Evolutionary conservation across 257 asterid genomes (phyloP).

Genomic region (Solanum chmielewskii): DNA sequence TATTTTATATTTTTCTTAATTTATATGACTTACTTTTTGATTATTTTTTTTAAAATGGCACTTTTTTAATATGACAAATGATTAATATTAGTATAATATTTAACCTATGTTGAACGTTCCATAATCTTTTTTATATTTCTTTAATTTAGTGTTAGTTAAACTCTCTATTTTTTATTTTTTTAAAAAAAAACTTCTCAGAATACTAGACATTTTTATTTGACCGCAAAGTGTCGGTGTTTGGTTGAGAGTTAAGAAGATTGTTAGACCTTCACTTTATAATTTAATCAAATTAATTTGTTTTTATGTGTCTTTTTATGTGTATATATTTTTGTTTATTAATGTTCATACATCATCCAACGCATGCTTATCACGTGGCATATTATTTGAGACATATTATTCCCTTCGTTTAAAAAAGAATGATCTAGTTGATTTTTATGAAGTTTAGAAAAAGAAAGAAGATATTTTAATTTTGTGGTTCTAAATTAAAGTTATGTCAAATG

Average conservation of each 20-base stretch:
- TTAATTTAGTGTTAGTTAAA: too few species aligned
- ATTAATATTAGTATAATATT: not conserved
- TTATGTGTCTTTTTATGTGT: not conserved
- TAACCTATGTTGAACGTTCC: not conserved
- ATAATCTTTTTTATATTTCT: too few species aligned
- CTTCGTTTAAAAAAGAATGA: too few species aligned
- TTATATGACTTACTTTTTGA: not conserved
- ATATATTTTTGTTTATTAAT: not conserved
- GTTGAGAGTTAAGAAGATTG: not conserved
- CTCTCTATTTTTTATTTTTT: too few species aligned
- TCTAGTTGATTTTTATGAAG: too few species aligned
- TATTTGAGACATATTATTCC: not conserved
- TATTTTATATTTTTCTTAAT: not conserved
- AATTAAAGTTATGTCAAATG: too few species aligned
- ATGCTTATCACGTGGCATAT: not conserved
- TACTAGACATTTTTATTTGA: not conserved
- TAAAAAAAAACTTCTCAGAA: not conserved
- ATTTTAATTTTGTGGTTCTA: accelerated
- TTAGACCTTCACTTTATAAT: not conserved
- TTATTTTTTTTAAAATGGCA: accelerated
- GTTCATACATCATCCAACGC: not conserved
- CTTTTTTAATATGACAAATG: not conserved
- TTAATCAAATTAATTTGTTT: not conserved
- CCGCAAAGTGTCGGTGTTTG: constrained; percentile 6
- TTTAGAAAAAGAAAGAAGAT: too few species aligned